These are phyloP conservation scores for Pezicula carpinea DNA, from an alignment of 2,329 filamentous ascomycete genomes.

Conservation along the genomic window DNA sequence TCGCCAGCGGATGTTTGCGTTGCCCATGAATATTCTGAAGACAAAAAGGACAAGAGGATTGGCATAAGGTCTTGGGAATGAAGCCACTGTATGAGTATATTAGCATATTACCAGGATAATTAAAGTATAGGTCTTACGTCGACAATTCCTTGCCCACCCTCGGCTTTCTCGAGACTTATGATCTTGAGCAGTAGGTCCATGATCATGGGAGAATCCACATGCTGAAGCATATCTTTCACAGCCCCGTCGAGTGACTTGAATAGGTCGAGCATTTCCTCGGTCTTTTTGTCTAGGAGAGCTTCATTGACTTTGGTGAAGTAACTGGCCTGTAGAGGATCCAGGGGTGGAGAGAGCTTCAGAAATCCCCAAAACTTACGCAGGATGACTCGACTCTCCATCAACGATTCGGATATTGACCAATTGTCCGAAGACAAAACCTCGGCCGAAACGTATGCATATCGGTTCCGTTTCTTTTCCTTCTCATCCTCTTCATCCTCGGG, in stretches of 20 bases:
- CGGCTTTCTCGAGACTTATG: conserved; percentile 89
- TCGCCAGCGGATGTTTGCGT: conserved; percentile 96
- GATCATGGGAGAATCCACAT: conserved; percentile 96
- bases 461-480: conserved; percentile 83
- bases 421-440: conserved; percentile 94
- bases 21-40: conserved; percentile 77
- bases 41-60: conserved; percentile 78
- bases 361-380: conserved; percentile 89
- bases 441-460: conserved; percentile 89
- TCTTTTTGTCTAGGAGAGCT: conserved; percentile 95
- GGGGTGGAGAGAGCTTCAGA: conserved; percentile 73
- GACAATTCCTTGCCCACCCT: conserved; percentile 87
- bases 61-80: conserved; percentile 86
- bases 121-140: conserved; percentile 58
- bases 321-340: conserved; percentile 90
- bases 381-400: conserved; percentile 78
- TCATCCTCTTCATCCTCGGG: conserved; percentile 60
- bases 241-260: conserved; percentile 80
- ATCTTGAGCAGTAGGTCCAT: conserved; percentile 98
- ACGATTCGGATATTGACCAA: conserved; percentile 91
- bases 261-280: conserved; percentile 90
- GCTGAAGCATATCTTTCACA: conserved; percentile 79
- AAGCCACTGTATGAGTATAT: conserved; percentile 66
- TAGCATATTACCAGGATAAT: background rate
- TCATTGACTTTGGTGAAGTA: conserved; percentile 99